Percentiles rank a stretch among this genome's conserved stretches.
Evolutionary conservation across 495 filamentous ascomycete genomes (phyloP).

Genomic region (Penicillium turbatum): DNA sequence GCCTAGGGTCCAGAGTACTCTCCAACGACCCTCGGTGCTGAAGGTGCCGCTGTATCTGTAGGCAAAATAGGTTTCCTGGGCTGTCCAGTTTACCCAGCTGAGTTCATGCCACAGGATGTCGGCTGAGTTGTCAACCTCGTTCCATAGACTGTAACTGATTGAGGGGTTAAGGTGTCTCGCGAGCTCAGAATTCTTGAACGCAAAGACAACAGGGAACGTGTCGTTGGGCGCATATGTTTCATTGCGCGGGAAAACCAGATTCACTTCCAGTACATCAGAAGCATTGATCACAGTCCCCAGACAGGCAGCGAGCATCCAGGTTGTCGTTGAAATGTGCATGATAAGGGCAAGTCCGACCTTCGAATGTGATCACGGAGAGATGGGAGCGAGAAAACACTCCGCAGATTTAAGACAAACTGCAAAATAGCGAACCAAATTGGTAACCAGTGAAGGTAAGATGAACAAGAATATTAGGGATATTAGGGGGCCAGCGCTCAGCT

Average conservation of each 20-base stretch:
- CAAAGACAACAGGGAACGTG: conserved; percentile 1
- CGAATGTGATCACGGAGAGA: not conserved
- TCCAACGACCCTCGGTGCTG: not conserved
- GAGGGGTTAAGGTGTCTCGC: not conserved
- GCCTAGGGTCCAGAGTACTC: conserved; percentile 17
- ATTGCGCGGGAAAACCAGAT: not conserved
- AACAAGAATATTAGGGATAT: not conserved
- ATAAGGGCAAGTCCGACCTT: not conserved
- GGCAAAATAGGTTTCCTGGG: conserved; percentile 22
- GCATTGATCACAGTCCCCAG: not conserved
- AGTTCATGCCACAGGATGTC: not conserved
- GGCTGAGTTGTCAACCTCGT: not conserved
- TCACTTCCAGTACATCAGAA: not conserved
- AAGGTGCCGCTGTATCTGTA: not conserved
- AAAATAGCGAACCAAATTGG: not conserved
- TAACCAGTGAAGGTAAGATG: not conserved
- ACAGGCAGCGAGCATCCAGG: conserved; percentile 1
- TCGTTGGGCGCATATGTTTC: conserved; percentile 1
- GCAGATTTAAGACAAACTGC: not conserved
- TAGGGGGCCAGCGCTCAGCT: not conserved
- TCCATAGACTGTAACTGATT: not conserved
- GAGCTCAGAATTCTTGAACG: not conserved
- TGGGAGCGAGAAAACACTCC: not conserved
- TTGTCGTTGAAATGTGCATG: not conserved
- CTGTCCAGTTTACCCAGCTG: conserved; percentile 9